Evolutionary conservation across 495 filamentous ascomycete species (phyloP), one percentile per base, ranked within the genome.

Genomic region (Talaromyces proteolyticus): DNA sequence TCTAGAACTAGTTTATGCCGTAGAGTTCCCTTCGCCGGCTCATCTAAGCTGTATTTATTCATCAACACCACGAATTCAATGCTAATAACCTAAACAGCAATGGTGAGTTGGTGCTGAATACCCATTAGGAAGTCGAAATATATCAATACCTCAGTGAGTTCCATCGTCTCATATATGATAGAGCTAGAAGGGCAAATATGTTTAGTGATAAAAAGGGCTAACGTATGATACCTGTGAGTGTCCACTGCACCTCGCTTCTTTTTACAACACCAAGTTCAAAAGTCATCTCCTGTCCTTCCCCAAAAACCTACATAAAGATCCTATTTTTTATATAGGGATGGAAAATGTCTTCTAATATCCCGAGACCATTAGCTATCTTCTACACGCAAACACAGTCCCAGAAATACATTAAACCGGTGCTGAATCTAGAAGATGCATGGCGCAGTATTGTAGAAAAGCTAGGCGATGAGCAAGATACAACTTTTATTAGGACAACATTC

Each of bases 361-460:
- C 56, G 36, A 50, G 34, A 11, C 53, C 56, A 3, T 49, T 61
- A 11, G 51, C 49, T 2, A 42, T 56, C 18, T 59, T 62, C 42
- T 53, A 41, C 41, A 50, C 43, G 8, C 50, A 53, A 16, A 53
- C 59, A 6, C 34, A 50, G 12, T 48, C 52, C 42, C 54, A 53
- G 41, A 44, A 36, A 11, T 57, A 58, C 23, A 56, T 62, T 43
- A 55, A 47, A 36, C 17, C 25, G 3, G 37, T 57, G 46, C 49
- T 40, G 14, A 62, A 57, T 25, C 37, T 57, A 8, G 52, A 47
- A 7, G 53, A 58, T 53, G 49, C 56, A 42, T 49, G 56, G 51
- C 52, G 42, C 25, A 55, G 23, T 6, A 43, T 55, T 17, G 22
- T 52, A 6, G 53, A 56, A 39, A 4, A 41, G 18, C 47, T 52